Evolutionary conservation across 2,329 filamentous ascomycete genomes (phyloP).

Genomic region (Pseudogymnoascus sp.): DNA sequence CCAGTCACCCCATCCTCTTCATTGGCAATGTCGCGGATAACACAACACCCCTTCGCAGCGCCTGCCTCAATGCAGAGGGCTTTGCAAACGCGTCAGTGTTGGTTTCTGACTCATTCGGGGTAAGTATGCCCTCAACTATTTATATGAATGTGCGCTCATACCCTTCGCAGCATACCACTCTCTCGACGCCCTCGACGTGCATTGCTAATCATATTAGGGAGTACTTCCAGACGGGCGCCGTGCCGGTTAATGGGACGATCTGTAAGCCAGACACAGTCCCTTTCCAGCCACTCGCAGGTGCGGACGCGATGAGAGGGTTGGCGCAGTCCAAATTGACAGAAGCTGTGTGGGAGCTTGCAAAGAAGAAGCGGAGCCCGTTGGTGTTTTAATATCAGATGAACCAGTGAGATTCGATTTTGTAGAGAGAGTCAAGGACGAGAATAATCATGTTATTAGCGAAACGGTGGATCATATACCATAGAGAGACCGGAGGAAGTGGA

Average conservation of each 20-base stretch:
- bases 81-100: constrained; percentile 40
- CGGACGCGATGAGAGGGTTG: not conserved
- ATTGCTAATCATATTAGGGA: constrained; percentile 24
- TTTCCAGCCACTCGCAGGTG: constrained; percentile 24
- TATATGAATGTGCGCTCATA: not conserved
- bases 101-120: constrained; percentile 42
- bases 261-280: constrained; percentile 39
- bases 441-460: not conserved
- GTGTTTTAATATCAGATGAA: not conserved
- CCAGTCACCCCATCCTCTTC: constrained; percentile 30
- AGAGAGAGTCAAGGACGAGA: not conserved
- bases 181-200: constrained; percentile 30
- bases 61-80: constrained; percentile 24
- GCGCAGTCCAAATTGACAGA: not conserved
- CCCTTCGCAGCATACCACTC: constrained; percentile 37
- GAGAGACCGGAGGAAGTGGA: not conserved
- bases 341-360: not conserved
- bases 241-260: constrained; percentile 36
- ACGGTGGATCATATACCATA: not conserved
- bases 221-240: constrained; percentile 33
- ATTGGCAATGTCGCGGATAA: constrained; percentile 31
- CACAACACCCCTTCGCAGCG: constrained; percentile 27
- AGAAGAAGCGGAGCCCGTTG: not conserved
- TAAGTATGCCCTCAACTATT: constrained; percentile 24
- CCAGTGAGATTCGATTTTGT: not conserved